A percentile compares a stretch with the other conserved stretches of the same genome.
Conservation (phyloP, 2,329 filamentous ascomycete genomes). For the Colletotrichum neosansevieriae region DNA sequence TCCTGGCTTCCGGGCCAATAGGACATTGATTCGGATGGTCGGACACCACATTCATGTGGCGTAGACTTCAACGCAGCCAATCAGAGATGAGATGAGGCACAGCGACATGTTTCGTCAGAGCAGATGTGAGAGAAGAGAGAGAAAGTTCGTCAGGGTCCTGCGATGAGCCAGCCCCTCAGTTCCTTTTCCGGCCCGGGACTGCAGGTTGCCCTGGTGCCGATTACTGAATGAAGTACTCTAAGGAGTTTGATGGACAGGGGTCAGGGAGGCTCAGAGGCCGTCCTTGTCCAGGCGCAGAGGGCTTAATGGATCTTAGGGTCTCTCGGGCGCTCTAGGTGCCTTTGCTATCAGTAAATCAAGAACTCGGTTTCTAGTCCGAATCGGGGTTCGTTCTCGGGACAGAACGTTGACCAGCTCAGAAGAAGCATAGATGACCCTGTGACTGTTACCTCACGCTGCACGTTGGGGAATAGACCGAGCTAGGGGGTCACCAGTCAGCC, state of each 20-base stretch:
- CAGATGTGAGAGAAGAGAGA: background rate
- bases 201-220: conserved; percentile 2
- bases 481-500: background rate
- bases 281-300: conserved; percentile 32
- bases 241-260: background rate
- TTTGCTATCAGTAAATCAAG: background rate
- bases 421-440: conserved; percentile 21
- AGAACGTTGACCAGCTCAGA: background rate
- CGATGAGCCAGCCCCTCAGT: background rate
- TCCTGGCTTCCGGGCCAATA: conserved; percentile 10
- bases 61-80: background rate
- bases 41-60: background rate
- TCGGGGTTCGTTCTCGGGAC: background rate
- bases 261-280: conserved; percentile 9
- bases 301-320: background rate
- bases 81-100: conserved; percentile 8
- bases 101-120: background rate
- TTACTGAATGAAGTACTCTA: conserved; percentile 18
- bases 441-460: background rate
- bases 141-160: conserved; percentile 29
- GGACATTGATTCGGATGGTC: background rate
- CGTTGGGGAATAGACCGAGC: background rate
- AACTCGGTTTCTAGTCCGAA: background rate
- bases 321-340: background rate
- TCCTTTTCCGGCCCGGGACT: no score